Evolutionary conservation across 768 basidiomycete genomes (phyloP).

Genomic region (Pleurotus platypus): DNA sequence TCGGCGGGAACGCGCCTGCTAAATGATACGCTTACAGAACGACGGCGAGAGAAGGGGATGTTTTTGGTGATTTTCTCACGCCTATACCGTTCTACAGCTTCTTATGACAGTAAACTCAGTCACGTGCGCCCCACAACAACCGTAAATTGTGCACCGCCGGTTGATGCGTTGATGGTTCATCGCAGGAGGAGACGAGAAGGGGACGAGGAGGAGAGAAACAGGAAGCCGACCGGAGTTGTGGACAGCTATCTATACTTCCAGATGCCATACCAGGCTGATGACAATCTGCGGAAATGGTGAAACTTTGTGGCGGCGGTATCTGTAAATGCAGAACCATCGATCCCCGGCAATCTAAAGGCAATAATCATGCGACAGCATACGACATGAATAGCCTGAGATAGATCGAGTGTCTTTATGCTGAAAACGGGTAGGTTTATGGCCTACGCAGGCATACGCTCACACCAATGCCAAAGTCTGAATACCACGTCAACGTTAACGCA

Average conservation of each 20-base stretch:
- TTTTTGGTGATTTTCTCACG: neutral
- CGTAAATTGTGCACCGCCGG: neutral
- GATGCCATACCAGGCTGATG: too few relatives aligned
- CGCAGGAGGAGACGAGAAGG: neutral
- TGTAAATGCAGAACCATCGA: neutral
- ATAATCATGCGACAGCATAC: neutral
- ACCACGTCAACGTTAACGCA: too few relatives aligned
- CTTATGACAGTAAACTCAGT: neutral
- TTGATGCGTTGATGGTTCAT: neutral
- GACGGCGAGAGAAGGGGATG: neutral
- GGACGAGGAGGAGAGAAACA: neutral
- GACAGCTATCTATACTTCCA: neutral
- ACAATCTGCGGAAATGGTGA: neutral
- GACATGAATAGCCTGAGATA: too few relatives aligned
- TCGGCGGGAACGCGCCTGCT: neutral
- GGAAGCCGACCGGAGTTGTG: neutral
- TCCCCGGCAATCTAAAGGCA: neutral
- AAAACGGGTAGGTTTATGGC: too few relatives aligned
- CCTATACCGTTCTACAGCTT: neutral
- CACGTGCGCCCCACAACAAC: neutral
- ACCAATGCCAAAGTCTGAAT: too few relatives aligned
- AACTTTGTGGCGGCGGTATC: neutral
- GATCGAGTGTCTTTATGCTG: too few relatives aligned
- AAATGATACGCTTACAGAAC: neutral
- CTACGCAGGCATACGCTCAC: too few relatives aligned